Evolutionary conservation across 257 asterid genomes (phyloP).

Genomic region (Dorcoceras hygrometricum): DNA sequence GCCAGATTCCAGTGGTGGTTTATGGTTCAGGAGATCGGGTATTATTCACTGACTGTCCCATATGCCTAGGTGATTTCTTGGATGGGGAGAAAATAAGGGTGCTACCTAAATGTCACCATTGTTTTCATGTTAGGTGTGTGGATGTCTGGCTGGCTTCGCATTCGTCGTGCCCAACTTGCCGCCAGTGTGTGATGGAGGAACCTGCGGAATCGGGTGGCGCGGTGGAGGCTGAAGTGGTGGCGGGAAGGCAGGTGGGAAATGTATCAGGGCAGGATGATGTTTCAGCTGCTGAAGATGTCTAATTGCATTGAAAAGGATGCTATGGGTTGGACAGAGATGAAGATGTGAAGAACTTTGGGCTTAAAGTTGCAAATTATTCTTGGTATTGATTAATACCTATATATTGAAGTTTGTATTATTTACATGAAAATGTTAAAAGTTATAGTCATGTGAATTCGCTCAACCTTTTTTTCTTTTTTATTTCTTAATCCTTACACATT

Average conservation of each 20-base stretch:
- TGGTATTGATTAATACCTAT: too few species aligned
- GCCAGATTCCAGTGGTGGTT: conserved; percentile 60
- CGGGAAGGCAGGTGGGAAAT: conserved; percentile 24
- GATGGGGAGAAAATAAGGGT: conserved; percentile 56
- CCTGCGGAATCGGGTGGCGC: conserved; percentile 18
- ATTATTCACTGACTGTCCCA: conserved; percentile 60
- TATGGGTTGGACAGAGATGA: too few species aligned
- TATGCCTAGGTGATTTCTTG: conserved; percentile 48
- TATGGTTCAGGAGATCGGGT: conserved; percentile 42
- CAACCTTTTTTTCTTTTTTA: too few species aligned
- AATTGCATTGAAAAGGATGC: neutral
- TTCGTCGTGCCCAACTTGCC: conserved; percentile 52
- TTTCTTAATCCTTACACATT: too few species aligned
- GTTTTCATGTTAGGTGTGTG: conserved; percentile 47
- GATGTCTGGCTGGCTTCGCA: conserved; percentile 54
- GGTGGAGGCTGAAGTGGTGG: conserved; percentile 25
- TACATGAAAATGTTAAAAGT: too few species aligned
- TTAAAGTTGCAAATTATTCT: too few species aligned
- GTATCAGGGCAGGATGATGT: conserved; percentile 19
- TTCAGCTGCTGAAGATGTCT: conserved; percentile 35
- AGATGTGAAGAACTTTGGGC: too few species aligned
- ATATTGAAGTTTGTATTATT: too few species aligned
- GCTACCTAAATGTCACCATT: conserved; percentile 46
- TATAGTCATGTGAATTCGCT: too few species aligned
- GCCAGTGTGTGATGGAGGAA: conserved; percentile 42